phyloP scores from a whole-genome alignment of 139 green algal genomes.

The Tetraselmis chui region DNA sequence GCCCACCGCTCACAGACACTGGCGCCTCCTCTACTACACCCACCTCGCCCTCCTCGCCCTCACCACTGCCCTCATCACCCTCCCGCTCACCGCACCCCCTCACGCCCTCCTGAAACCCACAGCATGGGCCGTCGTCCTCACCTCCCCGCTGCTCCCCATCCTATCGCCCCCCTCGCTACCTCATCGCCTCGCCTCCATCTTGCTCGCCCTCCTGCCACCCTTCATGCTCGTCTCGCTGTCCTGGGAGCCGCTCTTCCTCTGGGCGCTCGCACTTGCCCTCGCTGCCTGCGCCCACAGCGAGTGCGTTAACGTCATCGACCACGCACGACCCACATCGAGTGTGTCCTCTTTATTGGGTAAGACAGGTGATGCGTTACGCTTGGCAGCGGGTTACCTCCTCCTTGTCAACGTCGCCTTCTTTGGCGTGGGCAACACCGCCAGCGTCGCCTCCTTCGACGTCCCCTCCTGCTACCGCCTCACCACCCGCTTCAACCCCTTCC shows the following conservation, averaged over 20 bases:
- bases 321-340: no score
- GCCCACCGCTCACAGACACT: not conserved
- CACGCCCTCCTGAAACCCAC: not conserved
- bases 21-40: not conserved
- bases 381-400: constrained; percentile 16
- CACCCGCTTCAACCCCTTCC: constrained; percentile 26
- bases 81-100: not conserved
- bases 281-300: not conserved
- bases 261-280: not conserved
- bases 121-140: not conserved
- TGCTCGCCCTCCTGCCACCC: constrained; percentile 7
- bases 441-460: constrained; percentile 28
- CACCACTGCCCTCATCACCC: not conserved
- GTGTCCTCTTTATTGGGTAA: not conserved
- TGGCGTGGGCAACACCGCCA: constrained; percentile 30
- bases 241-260: constrained; percentile 12
- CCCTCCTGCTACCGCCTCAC: constrained; percentile 29
- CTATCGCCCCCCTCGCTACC: not conserved
- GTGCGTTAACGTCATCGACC: no score
- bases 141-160: not conserved
- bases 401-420: constrained; percentile 31
- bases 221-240: constrained; percentile 6
- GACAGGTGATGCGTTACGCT: not conserved
- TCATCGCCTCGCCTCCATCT: not conserved
- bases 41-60: not conserved